These are phyloP conservation scores for Cutaneotrichosporon mucoides DNA, from an alignment of 1,284 basidiomycete species.

Conservation along the genomic window DNA sequence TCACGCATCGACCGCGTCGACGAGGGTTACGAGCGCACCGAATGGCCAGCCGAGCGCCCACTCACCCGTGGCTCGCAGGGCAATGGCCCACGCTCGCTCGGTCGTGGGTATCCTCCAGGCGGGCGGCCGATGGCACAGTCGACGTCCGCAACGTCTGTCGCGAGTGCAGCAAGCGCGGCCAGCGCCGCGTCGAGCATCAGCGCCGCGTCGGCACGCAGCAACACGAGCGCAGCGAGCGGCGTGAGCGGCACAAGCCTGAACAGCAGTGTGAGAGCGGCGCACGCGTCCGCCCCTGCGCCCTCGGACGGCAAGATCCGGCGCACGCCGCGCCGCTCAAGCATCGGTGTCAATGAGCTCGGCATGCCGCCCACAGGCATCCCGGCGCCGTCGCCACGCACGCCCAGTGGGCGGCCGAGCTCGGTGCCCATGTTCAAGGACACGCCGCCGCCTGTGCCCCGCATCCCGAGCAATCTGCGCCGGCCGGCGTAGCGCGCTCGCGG, in stretches of 20 bases:
- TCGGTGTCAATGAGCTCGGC: constrained; percentile 14
- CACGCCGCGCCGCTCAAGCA: constrained; percentile 5
- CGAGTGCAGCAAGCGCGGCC: not conserved
- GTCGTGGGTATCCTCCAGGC: not conserved
- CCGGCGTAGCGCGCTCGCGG: not conserved
- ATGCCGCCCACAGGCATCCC: constrained; percentile 32
- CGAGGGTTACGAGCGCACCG: not conserved
- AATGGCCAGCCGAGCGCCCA: not conserved
- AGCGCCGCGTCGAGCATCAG: not conserved
- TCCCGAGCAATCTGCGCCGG: constrained; percentile 21
- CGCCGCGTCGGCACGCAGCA: constrained; percentile 1
- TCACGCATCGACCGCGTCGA: constrained; percentile 3
- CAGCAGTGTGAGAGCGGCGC: not conserved
- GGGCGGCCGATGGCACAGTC: not conserved
- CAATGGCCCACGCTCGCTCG: not conserved
- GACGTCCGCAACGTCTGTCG: not conserved
- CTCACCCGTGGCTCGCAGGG: not conserved
- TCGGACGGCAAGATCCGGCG: not conserved
- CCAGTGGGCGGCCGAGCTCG: constrained; percentile 24
- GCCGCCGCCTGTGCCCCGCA: constrained; percentile 40
- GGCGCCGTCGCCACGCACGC: constrained; percentile 23
- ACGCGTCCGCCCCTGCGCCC: not conserved
- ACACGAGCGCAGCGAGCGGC: not conserved
- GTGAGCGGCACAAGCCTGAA: not conserved
- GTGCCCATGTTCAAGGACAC: constrained; percentile 27